phyloP scores from a whole-genome alignment of 2,329 filamentous ascomycete genomes.

The Claviceps sp. region DNA sequence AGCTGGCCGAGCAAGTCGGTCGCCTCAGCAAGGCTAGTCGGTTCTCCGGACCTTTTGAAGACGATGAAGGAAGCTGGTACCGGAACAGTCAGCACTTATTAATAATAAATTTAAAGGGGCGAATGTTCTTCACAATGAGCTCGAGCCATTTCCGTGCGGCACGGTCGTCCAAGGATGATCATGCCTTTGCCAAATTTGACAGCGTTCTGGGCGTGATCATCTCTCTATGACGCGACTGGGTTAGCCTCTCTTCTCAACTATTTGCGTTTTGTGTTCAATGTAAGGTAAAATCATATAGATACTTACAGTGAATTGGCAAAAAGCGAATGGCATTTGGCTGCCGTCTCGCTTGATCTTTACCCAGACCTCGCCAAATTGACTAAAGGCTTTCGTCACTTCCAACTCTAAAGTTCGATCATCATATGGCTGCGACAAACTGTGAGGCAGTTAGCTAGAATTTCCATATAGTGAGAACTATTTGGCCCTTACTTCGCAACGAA shows the following conservation, averaged over 20 bases:
- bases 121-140: constrained; percentile 43
- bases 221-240: constrained; percentile 22
- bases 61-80: constrained; percentile 36
- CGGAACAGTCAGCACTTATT: constrained; percentile 10
- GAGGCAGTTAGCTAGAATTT: constrained; percentile 6
- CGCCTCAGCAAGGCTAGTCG: constrained; percentile 31
- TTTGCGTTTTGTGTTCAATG: background rate
- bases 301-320: constrained; percentile 48
- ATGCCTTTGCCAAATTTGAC: constrained; percentile 31
- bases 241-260: background rate
- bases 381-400: constrained; percentile 39
- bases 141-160: constrained; percentile 46
- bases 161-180: constrained; percentile 40
- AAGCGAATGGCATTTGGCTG: constrained; percentile 48
- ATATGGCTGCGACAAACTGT: constrained; percentile 36
- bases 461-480: background rate
- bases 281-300: background rate
- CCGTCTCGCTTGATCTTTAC: constrained; percentile 50
- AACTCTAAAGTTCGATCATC: constrained; percentile 37
- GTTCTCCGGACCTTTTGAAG: constrained; percentile 20
- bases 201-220: constrained; percentile 35
- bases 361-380: constrained; percentile 40
- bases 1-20: constrained; percentile 26
- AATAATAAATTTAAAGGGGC: background rate
- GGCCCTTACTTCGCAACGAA: constrained; percentile 52